These are phyloP conservation scores for Sesbania bispinosa DNA, from an alignment of 306 rosid species.

Conservation along the genomic window DNA sequence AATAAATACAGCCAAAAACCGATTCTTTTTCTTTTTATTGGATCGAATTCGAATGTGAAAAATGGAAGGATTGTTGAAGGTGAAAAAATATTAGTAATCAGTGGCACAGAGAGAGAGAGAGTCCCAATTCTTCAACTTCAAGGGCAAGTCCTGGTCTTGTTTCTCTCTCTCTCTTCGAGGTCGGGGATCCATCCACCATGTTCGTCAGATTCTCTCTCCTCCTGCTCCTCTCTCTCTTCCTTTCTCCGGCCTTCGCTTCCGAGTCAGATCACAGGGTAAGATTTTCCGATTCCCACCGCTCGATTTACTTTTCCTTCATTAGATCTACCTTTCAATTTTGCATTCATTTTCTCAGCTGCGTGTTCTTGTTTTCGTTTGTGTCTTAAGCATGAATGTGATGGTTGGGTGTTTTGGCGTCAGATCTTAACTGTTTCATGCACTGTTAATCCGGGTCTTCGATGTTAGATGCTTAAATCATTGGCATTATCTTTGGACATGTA, in stretches of 20 bases:
- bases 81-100: too few species aligned
- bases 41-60: neutral
- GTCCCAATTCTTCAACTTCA: constrained; percentile 19
- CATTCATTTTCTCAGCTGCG: constrained; percentile 16
- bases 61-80: too few species aligned
- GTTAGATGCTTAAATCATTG: too few species aligned
- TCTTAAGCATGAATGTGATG: neutral
- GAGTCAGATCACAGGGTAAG: constrained; percentile 93
- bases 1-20: too few species aligned
- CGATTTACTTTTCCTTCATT: constrained; percentile 39
- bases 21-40: neutral
- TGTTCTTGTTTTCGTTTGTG: neutral
- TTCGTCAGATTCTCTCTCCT: constrained; percentile 44
- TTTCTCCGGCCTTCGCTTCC: constrained; percentile 52
- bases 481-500: neutral
- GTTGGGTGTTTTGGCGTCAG: neutral
- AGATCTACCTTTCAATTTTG: constrained; percentile 45
- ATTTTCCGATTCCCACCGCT: neutral
- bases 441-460: too few species aligned
- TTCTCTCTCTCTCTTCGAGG: constrained; percentile 20
- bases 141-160: constrained; percentile 21
- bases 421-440: constrained; percentile 29
- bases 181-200: constrained; percentile 74
- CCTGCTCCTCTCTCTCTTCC: constrained; percentile 39
- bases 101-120: neutral